Conservation (phyloP, 352 stramenopile species). For the Phytophthora quininea region DNA sequence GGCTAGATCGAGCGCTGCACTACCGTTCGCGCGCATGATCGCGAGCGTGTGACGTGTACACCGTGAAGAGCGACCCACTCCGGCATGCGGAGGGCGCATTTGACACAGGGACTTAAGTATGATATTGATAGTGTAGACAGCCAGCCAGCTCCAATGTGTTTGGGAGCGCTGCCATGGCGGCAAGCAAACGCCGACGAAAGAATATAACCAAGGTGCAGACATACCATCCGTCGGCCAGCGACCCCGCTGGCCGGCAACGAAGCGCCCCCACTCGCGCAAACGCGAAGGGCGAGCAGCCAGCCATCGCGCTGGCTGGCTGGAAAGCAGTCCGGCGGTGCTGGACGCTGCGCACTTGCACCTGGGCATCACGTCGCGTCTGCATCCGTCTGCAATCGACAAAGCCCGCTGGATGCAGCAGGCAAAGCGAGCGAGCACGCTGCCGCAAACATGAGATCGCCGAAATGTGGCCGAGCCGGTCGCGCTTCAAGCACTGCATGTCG, state of each 20-base stretch:
- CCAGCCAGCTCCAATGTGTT: neutral
- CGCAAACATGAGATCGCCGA: neutral
- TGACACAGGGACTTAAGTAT: constrained; percentile 41
- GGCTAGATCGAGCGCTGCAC: constrained; percentile 22
- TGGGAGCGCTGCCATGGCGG: constrained; percentile 19
- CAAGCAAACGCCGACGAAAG: constrained; percentile 31
- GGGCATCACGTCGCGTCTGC: neutral
- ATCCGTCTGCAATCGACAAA: neutral
- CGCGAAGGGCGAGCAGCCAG: too few species aligned
- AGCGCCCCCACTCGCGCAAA: too few species aligned
- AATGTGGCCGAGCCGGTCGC: neutral
- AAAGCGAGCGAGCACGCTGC: neutral
- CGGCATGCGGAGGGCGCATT: neutral
- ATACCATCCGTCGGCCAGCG: constrained; percentile 7
- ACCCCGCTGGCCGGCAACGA: neutral
- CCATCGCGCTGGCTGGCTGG: too few species aligned
- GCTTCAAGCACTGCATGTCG: too few species aligned
- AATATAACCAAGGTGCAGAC: constrained; percentile 39
- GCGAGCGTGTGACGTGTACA: constrained; percentile 41
- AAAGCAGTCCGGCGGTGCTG: neutral
- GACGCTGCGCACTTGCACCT: neutral
- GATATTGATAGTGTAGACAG: constrained; percentile 54
- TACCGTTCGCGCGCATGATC: constrained; percentile 45
- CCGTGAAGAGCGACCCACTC: too few species aligned
- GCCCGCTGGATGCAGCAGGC: neutral